Conservation (phyloP, 2,329 filamentous ascomycete genomes). For the Pestalotiopsis sp. region DNA sequence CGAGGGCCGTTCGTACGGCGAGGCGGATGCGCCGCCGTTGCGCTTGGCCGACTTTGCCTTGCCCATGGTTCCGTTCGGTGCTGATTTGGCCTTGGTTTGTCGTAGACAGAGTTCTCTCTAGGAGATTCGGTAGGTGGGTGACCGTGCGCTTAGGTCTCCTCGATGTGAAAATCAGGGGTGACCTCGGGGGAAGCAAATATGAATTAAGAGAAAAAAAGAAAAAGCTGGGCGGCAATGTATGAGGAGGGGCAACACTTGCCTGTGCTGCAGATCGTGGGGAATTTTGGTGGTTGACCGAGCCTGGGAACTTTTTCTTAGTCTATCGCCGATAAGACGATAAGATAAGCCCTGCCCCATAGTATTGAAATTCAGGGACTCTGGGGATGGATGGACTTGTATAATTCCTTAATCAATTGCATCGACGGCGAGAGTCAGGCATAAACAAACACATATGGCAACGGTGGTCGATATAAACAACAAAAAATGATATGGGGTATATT, state of each 20-base stretch:
- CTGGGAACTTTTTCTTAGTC: neutral
- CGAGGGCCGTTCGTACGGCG: constrained; percentile 44
- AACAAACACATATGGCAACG: too few species aligned
- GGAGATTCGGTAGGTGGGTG: neutral
- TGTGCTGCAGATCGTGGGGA: neutral
- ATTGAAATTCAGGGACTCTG: too few species aligned
- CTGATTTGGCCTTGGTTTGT: neutral
- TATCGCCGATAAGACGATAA: neutral
- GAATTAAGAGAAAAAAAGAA: neutral
- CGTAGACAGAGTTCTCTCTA: neutral
- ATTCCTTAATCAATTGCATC: neutral
- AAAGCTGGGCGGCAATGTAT: neutral
- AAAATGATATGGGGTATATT: neutral
- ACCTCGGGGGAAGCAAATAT: too few species aligned
- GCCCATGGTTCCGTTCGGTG: constrained; percentile 34
- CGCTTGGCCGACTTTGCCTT: constrained; percentile 43
- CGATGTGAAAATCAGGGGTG: too few species aligned
- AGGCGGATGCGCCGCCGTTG: constrained; percentile 30
- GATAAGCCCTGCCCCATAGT: neutral
- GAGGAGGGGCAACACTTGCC: neutral
- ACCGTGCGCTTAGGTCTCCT: too few species aligned
- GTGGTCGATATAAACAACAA: neutral
- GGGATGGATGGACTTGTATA: neutral
- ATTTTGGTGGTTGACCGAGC: neutral
- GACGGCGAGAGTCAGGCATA: neutral